These are phyloP conservation scores for Collybia mongolica DNA, from an alignment of 768 basidiomycete species.

Conservation along the genomic window DNA sequence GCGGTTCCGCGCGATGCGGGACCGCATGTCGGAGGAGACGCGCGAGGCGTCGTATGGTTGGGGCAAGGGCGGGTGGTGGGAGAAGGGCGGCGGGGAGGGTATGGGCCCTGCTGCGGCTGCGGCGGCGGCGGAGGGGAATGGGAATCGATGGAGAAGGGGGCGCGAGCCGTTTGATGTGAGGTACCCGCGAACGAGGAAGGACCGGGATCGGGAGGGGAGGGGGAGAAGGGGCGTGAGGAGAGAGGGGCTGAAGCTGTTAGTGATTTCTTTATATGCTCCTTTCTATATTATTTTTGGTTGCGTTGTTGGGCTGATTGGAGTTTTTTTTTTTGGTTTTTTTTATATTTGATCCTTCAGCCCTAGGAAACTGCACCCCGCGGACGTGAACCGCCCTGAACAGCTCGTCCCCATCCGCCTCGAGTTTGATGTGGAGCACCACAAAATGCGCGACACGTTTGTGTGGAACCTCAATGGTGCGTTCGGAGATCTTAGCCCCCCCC, in stretches of 20 bases:
- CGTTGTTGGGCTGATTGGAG: slow-evolving; percentile 7
- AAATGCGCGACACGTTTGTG: slow-evolving; percentile 93
- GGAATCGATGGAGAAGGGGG: slow-evolving; percentile 36
- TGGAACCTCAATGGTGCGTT: slow-evolving; percentile 94
- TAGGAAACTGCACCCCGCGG: slow-evolving; percentile 50
- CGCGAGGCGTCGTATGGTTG: slow-evolving; percentile 42
- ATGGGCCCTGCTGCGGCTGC: slow-evolving; percentile 69
- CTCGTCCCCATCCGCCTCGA: slow-evolving; percentile 96
- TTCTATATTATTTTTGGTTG: no score
- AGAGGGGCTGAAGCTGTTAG: slow-evolving; percentile 78
- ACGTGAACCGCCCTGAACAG: slow-evolving; percentile 67
- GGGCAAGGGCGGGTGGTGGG: slow-evolving; percentile 44
- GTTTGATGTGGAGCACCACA: slow-evolving; percentile 92
- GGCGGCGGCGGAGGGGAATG: slow-evolving; percentile 38
- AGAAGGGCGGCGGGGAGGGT: slow-evolving; percentile 50
- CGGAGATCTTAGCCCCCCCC: background rate
- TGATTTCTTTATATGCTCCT: slow-evolving; percentile 21
- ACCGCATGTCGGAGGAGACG: slow-evolving; percentile 52
- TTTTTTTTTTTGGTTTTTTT: background rate
- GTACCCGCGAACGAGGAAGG: slow-evolving; percentile 38
- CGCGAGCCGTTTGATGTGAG: slow-evolving; percentile 53
- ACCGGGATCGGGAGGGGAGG: slow-evolving; percentile 32
- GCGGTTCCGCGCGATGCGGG: slow-evolving; percentile 44
- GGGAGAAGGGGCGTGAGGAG: slow-evolving; percentile 53
- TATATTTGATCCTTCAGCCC: slow-evolving; percentile 41